Evolutionary conservation across 192 early-diverging fungal species (phyloP).

Genomic region (Spinellus fusiger): DNA sequence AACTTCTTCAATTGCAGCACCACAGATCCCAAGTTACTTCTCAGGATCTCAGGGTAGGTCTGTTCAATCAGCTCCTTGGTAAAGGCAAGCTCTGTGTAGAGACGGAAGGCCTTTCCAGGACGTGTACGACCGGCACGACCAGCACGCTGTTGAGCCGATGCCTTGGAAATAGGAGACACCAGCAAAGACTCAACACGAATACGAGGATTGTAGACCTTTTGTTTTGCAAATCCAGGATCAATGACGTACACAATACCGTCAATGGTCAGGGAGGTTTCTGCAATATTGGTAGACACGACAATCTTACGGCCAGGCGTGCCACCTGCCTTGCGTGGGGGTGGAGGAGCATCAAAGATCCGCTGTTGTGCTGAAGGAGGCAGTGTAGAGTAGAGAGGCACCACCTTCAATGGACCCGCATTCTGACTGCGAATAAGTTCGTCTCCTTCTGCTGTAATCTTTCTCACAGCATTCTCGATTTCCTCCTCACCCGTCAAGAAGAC

Average conservation of each 20-base stretch:
- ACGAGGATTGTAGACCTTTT: slow-evolving; percentile 98
- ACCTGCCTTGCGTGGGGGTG: slow-evolving; percentile 65
- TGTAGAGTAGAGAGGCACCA: slow-evolving; percentile 87
- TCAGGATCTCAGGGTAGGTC: slow-evolving; percentile 97
- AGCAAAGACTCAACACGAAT: slow-evolving; percentile 93
- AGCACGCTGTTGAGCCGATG: slow-evolving; percentile 93
- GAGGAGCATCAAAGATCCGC: slow-evolving; percentile 89
- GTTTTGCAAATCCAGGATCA: slow-evolving; percentile 98
- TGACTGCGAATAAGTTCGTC: slow-evolving; percentile 61
- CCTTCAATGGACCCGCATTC: slow-evolving; percentile 74
- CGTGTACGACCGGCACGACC: slow-evolving; percentile 98
- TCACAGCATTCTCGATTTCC: slow-evolving; percentile 96
- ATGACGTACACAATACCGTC: slow-evolving; percentile 99
- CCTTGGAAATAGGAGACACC: slow-evolving; percentile 92
- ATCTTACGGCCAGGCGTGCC: slow-evolving; percentile 93
- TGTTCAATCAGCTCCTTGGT: slow-evolving; percentile 91
- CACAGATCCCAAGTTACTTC: slow-evolving; percentile 92
- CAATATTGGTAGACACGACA: slow-evolving; percentile 96
- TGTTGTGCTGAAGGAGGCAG: slow-evolving; percentile 89
- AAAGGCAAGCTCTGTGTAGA: slow-evolving; percentile 97
- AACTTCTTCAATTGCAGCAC: slow-evolving; percentile 98
- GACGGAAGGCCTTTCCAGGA: slow-evolving; percentile 94
- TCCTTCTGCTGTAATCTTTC: slow-evolving; percentile 70
- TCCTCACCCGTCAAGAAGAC: slow-evolving; percentile 98
- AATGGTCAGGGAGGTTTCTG: slow-evolving; percentile 97